A percentile compares a stretch with the other conserved stretches of the same genome.
phyloP scores from a whole-genome alignment of 2,329 filamentous ascomycete genomes.

The Dryadomyces sulphureus region DNA sequence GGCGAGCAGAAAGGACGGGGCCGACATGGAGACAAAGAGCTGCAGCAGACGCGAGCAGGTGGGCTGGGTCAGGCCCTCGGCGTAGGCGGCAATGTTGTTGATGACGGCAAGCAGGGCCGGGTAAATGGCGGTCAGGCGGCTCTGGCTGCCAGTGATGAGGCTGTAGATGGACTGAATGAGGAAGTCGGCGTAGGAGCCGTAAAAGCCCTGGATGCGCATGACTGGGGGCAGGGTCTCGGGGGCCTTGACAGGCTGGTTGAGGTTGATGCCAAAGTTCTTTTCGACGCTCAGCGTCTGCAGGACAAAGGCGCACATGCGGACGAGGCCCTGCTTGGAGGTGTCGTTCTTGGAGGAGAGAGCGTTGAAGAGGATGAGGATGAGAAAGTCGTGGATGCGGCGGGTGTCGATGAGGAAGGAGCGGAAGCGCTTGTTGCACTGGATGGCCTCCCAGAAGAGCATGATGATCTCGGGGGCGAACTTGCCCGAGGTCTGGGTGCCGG shows the following conservation, averaged over 20 bases:
- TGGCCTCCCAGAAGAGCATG: constrained; percentile 92
- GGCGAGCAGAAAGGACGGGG: constrained; percentile 77
- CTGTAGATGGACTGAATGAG: constrained; percentile 89
- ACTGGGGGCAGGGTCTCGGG: constrained; percentile 75
- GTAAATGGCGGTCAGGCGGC: constrained; percentile 80
- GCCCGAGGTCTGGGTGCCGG: constrained; percentile 63
- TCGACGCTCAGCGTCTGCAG: constrained; percentile 91
- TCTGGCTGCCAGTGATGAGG: constrained; percentile 81
- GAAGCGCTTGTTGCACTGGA: constrained; percentile 96
- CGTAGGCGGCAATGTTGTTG: constrained; percentile 79
- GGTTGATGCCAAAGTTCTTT: constrained; percentile 71
- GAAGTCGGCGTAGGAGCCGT: constrained; percentile 85
- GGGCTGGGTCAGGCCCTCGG: constrained; percentile 59
- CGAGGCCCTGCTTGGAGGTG: constrained; percentile 74
- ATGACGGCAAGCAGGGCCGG: constrained; percentile 83
- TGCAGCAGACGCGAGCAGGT: constrained; percentile 75
- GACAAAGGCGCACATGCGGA: constrained; percentile 95
- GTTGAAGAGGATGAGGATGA: constrained; percentile 82
- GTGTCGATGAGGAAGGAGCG: constrained; percentile 95
- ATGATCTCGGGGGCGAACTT: constrained; percentile 92
- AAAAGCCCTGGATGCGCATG: constrained; percentile 72
- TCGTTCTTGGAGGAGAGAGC: constrained; percentile 81
- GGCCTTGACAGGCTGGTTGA: constrained; percentile 78
- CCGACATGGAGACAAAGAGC: constrained; percentile 82
- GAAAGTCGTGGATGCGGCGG: constrained; percentile 81